These are phyloP conservation scores for Drechslerella stenobrocha DNA, from an alignment of 2,329 filamentous ascomycete genomes.

Conservation along the genomic window DNA sequence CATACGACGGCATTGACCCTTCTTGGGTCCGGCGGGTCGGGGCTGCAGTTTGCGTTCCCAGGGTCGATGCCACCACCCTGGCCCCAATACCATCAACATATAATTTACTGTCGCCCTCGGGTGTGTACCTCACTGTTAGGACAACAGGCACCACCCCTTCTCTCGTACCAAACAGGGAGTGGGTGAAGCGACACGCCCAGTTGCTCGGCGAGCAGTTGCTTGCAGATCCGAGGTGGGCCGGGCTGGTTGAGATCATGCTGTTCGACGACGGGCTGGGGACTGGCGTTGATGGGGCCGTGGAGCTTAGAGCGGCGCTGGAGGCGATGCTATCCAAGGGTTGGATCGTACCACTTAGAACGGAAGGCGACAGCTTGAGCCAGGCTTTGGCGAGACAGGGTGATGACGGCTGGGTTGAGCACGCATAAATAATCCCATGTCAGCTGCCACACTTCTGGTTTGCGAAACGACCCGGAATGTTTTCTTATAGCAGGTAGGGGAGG, in stretches of 20 bases:
- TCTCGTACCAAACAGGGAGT: constrained; percentile 10
- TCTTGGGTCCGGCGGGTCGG: constrained; percentile 17
- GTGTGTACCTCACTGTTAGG: neutral
- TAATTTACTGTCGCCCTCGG: neutral
- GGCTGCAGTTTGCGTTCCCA: constrained; percentile 14
- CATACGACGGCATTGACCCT: constrained; percentile 14
- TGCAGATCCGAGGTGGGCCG: constrained; percentile 18
- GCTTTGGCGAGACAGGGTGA: constrained; percentile 21
- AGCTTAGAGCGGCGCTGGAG: constrained; percentile 32
- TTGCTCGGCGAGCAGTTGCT: constrained; percentile 20
- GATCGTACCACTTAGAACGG: constrained; percentile 20
- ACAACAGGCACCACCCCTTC: neutral
- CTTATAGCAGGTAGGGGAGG: neutral
- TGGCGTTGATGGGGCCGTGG: constrained; percentile 25
- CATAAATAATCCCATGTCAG: no score
- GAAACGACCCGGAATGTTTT: no score
- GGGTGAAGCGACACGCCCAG: constrained; percentile 20
- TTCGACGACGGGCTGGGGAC: constrained; percentile 28
- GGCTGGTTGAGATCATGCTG: constrained; percentile 19
- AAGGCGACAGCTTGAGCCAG: constrained; percentile 14
- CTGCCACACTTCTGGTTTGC: no score
- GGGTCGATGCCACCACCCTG: neutral
- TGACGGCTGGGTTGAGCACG: constrained; percentile 2
- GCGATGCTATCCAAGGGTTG: constrained; percentile 34
- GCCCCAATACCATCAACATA: neutral